These are phyloP conservation scores for Venturia aucupariae DNA, from an alignment of 2,329 filamentous ascomycete species.

Conservation along the genomic window DNA sequence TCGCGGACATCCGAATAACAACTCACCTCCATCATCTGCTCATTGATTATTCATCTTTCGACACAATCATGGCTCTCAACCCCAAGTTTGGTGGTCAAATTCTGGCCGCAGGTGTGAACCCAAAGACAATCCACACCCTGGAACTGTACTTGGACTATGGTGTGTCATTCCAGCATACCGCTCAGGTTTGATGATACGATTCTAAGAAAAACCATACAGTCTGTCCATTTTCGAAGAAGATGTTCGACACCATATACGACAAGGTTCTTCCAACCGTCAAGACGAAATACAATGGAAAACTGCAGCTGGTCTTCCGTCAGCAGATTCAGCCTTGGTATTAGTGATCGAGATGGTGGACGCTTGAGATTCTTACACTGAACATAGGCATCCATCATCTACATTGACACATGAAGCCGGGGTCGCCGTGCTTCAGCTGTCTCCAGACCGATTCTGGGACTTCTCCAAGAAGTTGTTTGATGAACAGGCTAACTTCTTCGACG, in stretches of 20 bases:
- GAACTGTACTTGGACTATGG: conserved; percentile 36
- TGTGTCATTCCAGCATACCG: not conserved
- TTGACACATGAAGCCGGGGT: conserved; percentile 70
- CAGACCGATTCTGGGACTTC: conserved; percentile 72
- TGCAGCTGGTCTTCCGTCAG: conserved; percentile 78
- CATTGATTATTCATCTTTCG: no score
- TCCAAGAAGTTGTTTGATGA: conserved; percentile 57
- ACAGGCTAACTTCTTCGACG: conserved; percentile 77
- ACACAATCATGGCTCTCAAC: conserved; percentile 56
- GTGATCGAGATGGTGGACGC: conserved; percentile 39
- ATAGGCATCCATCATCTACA: conserved; percentile 21
- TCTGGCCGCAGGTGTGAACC: conserved; percentile 40
- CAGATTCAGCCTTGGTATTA: conserved; percentile 96
- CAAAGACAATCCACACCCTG: conserved; percentile 42
- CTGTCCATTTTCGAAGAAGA: conserved; percentile 66
- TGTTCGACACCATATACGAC: conserved; percentile 69
- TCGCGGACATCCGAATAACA: not conserved
- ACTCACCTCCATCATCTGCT: not conserved
- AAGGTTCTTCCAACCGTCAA: conserved; percentile 57
- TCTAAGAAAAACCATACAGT: conserved; percentile 31
- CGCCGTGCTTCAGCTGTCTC: conserved; percentile 63
- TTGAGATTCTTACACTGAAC: not conserved
- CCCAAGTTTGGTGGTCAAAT: conserved; percentile 69
- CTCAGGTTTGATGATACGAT: not conserved
- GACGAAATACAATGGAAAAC: conserved; percentile 47